Base-by-base conservation (phyloP, 768 basidiomycete species). In the Kwoniella heveanensis region DNA sequence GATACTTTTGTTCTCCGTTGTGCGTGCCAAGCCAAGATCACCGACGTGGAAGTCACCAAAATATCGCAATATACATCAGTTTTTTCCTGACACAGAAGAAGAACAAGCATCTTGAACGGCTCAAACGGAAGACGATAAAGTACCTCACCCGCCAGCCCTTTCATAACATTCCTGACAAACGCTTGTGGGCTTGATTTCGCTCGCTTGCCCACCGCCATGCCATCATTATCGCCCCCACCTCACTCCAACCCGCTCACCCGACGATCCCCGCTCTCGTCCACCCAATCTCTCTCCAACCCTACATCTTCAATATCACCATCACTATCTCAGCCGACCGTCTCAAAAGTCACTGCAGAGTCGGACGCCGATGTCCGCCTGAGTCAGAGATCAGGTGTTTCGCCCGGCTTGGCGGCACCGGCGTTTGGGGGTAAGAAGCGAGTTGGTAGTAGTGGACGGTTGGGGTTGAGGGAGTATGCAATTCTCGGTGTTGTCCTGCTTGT, bases 401-500 rank as follows among this genome's bases (percentile, higher is more conserved):
- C 50, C 8, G 19, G 32, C 29, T 13, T 24, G 39, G 54, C 29
- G 39, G 54, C 29, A 2, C 50, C 61, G 1, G 61, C 67, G 2
- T 66, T 74, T 59, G 70, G 68, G 3, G 68, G 70, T 7, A 60
- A 64, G 56, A 50, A 54, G 36, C 48, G 58, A 27, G 48, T 62
- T 0, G 57, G 65, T 4, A 60, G 48, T 10, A 47, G 57, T 26
- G 62, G 64, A 13, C 62, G 66, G 25, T 49, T 77, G 62, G 64
- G 66, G 53, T 69, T 61, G 50, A 58, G 72, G 29, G 75, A 77
- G 47, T 72, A 69, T 71, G 46, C 51, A 10, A 58, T 77, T 22
- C 53, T 77, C 22, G 64, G 26, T 21, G 54, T 26, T 27, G 63
- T 77, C 10, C 46, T 51, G 15, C 15, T 91, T 9, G 74, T 96